Evolutionary conservation across 176 grass and related monocot species (phyloP), one percentile per base, ranked within the genome.

Genomic region (Ensete ventricosum): DNA sequence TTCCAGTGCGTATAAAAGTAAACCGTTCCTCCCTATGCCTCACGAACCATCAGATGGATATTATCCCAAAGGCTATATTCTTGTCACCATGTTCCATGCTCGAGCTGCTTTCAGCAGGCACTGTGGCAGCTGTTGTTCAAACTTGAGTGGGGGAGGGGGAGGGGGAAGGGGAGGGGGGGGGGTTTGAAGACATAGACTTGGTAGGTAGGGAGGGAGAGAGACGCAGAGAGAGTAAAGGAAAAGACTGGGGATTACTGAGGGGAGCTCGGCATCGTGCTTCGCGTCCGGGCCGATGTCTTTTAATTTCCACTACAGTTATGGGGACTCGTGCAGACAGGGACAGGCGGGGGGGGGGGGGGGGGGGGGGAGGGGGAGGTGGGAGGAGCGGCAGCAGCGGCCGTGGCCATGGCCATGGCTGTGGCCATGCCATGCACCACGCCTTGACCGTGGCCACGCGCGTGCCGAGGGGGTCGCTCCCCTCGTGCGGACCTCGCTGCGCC

Each of bases 291-390:
- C 71, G 69, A 70, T 54, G 78, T 24, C 49, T 71, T 83, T 83
- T 71, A 77, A 77, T 82, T 22, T 49, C 43, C 53, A 72, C 76
- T 72, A 62, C 24, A 85, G 83, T 85, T 85, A 75, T 81, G 73
- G 85, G 85, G 80, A 73, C 16, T 80, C 64, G 76, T 14, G 85
- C 74, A 67, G 25, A 68, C 72, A 57, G 13, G 21, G 12, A 24
- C 50, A 54, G 24, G 1, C 1, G 1, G 0, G 1, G 24, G 24
- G 24, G 0, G 24, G 24, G 24, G 24, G 1, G 24, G 1, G 24
- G 24, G 24, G 24, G 24, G 1, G 57, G 9, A 27, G 74, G 27
- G 29, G n/a, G n/a, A n/a, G n/a, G n/a, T n/a, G 24, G 24, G 22
- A 23, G 55, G 1, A 14, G 53, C 27, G 54, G 54, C 53, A 54